Conservation (phyloP, 2,329 filamentous ascomycete species). For the Fusarium sp. region DNA sequence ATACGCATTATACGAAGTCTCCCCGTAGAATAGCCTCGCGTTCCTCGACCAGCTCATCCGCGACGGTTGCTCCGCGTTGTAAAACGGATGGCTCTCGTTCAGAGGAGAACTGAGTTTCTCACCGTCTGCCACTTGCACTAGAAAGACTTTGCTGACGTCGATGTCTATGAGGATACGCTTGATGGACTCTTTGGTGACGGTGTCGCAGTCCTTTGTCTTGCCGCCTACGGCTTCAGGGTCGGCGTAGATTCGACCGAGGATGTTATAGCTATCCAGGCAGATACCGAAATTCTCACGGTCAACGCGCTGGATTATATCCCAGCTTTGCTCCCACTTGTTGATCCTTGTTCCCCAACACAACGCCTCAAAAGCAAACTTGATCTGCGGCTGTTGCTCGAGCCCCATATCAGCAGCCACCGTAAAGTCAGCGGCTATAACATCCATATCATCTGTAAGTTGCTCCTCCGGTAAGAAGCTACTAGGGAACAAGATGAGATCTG, state of each 20-base stretch:
- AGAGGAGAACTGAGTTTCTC: constrained; percentile 70
- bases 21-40: constrained; percentile 67
- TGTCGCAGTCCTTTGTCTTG: constrained; percentile 63
- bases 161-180: constrained; percentile 62
- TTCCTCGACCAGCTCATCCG: constrained; percentile 84
- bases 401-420: constrained; percentile 74
- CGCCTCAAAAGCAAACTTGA: constrained; percentile 78
- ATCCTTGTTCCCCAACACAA: constrained; percentile 76
- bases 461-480: constrained; percentile 70
- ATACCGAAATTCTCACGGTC: constrained; percentile 77
- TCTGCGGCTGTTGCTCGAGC: constrained; percentile 59
- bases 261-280: constrained; percentile 82
- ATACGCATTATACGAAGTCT: constrained; percentile 70
- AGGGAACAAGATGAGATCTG: constrained; percentile 79
- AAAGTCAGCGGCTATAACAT: constrained; percentile 70
- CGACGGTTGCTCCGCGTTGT: constrained; percentile 47
- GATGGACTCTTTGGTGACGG: constrained; percentile 63
- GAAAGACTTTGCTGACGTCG: constrained; percentile 74
- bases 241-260: constrained; percentile 75
- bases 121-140: constrained; percentile 80
- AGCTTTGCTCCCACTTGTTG: constrained; percentile 76
- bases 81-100: constrained; percentile 55
- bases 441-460: constrained; percentile 56
- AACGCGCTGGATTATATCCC: constrained; percentile 72
- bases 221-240: constrained; percentile 68